These are phyloP conservation scores for Starmerella bombicola DNA, from an alignment of 805 yeast genomes.

Conservation along the genomic window DNA sequence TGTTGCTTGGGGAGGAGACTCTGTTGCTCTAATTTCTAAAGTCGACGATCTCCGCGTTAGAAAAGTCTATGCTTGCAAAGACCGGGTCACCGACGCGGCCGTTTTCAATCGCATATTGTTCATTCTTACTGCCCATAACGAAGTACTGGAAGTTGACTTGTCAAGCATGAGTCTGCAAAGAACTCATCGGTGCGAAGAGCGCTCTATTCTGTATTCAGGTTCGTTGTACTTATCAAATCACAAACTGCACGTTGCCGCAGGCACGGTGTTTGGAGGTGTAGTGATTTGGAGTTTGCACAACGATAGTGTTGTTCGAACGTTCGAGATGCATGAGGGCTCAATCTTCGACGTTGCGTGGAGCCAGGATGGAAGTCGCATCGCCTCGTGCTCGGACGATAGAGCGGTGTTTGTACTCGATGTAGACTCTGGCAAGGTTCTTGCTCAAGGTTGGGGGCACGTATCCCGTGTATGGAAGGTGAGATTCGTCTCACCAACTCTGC, in stretches of 20 bases:
- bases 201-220: slow-evolving; percentile 82
- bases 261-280: slow-evolving; percentile 86
- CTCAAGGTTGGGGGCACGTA: slow-evolving; percentile 92
- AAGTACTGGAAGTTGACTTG: slow-evolving; percentile 35
- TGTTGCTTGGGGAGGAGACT: slow-evolving; percentile 9
- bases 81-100: slow-evolving; percentile 65
- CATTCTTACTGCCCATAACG: slow-evolving; percentile 71
- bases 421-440: slow-evolving; percentile 42
- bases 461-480: slow-evolving; percentile 83
- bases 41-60: background rate
- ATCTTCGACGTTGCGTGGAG: slow-evolving; percentile 70
- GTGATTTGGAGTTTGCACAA: slow-evolving; percentile 50
- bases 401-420: slow-evolving; percentile 69
- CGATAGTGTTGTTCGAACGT: slow-evolving; percentile 36
- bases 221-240: slow-evolving; percentile 39
- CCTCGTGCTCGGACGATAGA: slow-evolving; percentile 89
- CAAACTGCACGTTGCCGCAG: slow-evolving; percentile 57
- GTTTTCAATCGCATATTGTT: slow-evolving; percentile 34
- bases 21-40: background rate
- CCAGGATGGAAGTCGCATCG: slow-evolving; percentile 40
- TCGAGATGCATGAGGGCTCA: slow-evolving; percentile 80
- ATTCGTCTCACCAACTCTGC: slow-evolving; percentile 36
- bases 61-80: slow-evolving; percentile 31
- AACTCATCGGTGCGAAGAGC: slow-evolving; percentile 44
- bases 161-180: slow-evolving; percentile 24